Evolutionary conservation across 2,329 filamentous ascomycete species (phyloP), one percentile per base, ranked within the genome.

Genomic region (Karstenula rhodostoma): DNA sequence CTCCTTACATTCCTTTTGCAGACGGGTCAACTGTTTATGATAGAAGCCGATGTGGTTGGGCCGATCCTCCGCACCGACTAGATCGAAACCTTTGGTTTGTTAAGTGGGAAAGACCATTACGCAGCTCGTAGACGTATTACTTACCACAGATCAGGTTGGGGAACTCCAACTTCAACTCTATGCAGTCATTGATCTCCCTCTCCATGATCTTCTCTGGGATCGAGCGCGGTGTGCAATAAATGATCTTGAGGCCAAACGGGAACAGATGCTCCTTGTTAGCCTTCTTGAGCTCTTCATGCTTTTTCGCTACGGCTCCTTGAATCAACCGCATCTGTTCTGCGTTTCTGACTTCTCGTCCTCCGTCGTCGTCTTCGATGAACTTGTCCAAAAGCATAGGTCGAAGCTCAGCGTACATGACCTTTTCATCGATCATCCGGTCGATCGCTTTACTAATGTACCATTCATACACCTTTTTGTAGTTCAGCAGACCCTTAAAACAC

Each of bases 401-500:
- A 43, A 91, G 85, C 75, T 92, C 89, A 29, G 88, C 89, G 67
- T 91, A 91, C 76, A 89, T 89, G 64, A 92, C 88, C 46, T 86
- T 86, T 69, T 91, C 88, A 6, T 80, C 69, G 23, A 87, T 83
- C 73, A 91, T 88, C 61, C 87, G 85, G 59, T 87, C 79, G 12
- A 91, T 85, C 22, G 86, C 87, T 3, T 79, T 73, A 10, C 80
- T 78, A 2, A 88, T 89, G 67, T 92, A 92, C 72, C 77, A 80
- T 49, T 80, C 79, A 69, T 88, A 91, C 3, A 88, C 87, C 3
- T 80, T 82, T 70, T 87, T 84, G 66, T 91, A 91, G 71, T 89
- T 89, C 68, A 91, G 84, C 0, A 92, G 79, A 0, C 89, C 89
- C 70, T 92, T 91, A 84, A 91, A 90, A 79, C 89, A 89, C 52